phyloP scores from a whole-genome alignment of 169 alveolate genomes.

The Eimeria zaria region DNA sequence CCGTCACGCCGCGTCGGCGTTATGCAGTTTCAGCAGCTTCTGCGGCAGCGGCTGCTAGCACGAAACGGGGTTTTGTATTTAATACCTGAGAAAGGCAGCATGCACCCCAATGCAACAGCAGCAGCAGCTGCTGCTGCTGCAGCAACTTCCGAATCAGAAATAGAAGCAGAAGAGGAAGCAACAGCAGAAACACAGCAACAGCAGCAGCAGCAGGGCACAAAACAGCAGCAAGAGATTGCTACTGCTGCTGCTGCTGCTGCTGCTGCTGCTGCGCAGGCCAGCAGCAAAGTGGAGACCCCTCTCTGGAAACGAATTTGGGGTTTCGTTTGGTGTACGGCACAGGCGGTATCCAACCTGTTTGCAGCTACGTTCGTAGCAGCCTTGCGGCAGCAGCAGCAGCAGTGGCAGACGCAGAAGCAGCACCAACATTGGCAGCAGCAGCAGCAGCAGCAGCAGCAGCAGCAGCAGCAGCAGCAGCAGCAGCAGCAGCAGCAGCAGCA shows the following conservation, averaged over 20 bases:
- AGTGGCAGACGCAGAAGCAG: neutral
- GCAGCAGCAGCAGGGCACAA: neutral
- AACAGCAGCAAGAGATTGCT: neutral
- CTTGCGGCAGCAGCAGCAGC: neutral
- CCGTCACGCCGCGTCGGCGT: neutral
- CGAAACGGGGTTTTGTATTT: conserved; percentile 22
- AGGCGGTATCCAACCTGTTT: neutral
- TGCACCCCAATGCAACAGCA: neutral
- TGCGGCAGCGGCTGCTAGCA: conserved; percentile 5
- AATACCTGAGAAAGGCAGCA: neutral
- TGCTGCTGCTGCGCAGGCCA: neutral
- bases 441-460: neutral
- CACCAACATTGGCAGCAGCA: neutral
- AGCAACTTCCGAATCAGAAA: neutral
- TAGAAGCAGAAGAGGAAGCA: neutral
- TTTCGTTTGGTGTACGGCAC: neutral
- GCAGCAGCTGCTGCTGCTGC: neutral
- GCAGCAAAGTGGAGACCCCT: neutral
- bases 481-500: neutral
- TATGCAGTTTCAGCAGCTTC: conserved; percentile 27
- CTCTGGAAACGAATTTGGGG: neutral
- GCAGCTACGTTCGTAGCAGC: neutral
- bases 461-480: neutral
- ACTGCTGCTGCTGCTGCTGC: neutral
- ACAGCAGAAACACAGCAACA: neutral